phyloP scores from a whole-genome alignment of 306 rosid genomes.

The Castanea mollissima region DNA sequence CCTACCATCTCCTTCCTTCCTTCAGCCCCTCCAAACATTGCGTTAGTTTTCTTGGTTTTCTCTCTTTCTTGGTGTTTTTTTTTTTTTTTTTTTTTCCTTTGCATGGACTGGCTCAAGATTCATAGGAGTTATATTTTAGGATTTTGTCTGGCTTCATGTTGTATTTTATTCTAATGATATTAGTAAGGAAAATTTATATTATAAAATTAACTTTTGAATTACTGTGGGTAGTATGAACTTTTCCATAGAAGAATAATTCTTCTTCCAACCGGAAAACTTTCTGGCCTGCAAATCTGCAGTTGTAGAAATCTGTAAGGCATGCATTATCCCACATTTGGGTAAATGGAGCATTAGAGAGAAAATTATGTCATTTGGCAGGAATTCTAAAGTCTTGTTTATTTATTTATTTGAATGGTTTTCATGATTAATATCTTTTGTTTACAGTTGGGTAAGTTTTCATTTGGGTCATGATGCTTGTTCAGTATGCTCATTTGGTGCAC shows the following conservation, averaged over 20 bases:
- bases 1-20: not conserved
- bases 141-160: not conserved
- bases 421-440: not conserved
- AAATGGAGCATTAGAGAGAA: conserved; percentile 3
- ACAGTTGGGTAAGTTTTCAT: conserved; percentile 1
- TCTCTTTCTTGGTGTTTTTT: too few relatives aligned
- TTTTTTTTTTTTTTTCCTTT: not conserved
- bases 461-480: conserved; percentile 13
- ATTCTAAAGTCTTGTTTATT: not conserved
- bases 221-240: not conserved
- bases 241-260: conserved; percentile 3
- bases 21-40: not conserved
- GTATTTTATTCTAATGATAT: not conserved
- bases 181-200: not conserved
- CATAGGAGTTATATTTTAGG: not conserved
- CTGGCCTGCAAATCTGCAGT: not conserved
- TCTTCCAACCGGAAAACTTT: not conserved
- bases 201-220: not conserved
- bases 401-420: not conserved
- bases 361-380: not conserved
- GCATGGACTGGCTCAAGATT: not conserved
- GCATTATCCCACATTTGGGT: not conserved
- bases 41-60: not conserved
- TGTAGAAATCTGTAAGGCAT: not conserved
- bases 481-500: conserved; percentile 18